Percentiles rank a stretch among this genome's conserved stretches.
These are phyloP conservation scores for Starmera pachycereana DNA, from an alignment of 805 yeast species.

Conservation along the genomic window DNA sequence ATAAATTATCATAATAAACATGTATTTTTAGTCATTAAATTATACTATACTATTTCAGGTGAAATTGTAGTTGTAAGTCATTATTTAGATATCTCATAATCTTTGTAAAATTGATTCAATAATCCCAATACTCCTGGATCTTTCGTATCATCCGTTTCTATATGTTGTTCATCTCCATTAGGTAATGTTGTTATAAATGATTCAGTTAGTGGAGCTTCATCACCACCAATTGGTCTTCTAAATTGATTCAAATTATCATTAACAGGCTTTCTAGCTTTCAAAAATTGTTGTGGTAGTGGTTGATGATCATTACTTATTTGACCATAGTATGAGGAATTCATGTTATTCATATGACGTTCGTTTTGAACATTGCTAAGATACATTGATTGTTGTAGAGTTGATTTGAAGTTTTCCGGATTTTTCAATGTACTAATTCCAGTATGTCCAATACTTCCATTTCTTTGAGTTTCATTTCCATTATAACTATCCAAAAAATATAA, in stretches of 20 bases:
- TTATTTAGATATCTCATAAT: conserved; percentile 20
- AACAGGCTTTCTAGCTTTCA: too few species aligned
- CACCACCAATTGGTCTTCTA: not conserved
- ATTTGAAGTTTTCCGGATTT: not conserved
- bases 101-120: conserved; percentile 67
- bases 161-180: conserved; percentile 26
- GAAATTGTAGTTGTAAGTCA: not conserved
- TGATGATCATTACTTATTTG: not conserved
- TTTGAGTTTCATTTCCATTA: conserved; percentile 34
- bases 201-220: conserved; percentile 26
- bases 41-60: not conserved
- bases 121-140: conserved; percentile 63
- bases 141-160: conserved; percentile 15
- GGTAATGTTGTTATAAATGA: conserved; percentile 31
- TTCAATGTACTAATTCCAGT: conserved; percentile 1
- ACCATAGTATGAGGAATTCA: not conserved
- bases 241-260: too few species aligned
- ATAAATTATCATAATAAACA: not conserved
- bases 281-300: not conserved
- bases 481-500: conserved; percentile 81
- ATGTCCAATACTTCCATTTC: conserved; percentile 6
- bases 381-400: conserved; percentile 1
- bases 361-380: conserved; percentile 2
- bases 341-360: not conserved
- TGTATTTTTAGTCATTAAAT: not conserved